A percentile compares a stretch with the other conserved stretches of the same genome.
These are phyloP conservation scores for Lichtheimia ornata DNA, from an alignment of 371 early-diverging fungal species.

Conservation along the genomic window DNA sequence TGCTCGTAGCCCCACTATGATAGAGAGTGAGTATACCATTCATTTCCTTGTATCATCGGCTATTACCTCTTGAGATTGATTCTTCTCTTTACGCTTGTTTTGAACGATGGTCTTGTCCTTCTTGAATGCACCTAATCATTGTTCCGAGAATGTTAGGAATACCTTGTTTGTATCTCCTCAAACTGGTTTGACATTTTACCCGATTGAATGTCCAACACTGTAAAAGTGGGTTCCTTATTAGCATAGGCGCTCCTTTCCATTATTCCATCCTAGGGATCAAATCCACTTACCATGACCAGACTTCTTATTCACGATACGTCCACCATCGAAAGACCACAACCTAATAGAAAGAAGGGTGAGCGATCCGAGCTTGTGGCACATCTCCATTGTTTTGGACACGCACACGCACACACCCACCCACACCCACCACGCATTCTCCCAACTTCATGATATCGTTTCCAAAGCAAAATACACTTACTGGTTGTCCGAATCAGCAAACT, in stretches of 20 bases:
- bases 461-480: conserved; percentile 31
- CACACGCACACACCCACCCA: no score
- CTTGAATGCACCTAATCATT: conserved; percentile 41
- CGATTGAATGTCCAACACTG: conserved; percentile 8
- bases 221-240: neutral
- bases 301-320: conserved; percentile 47
- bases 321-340: conserved; percentile 43
- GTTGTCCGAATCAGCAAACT: conserved; percentile 51
- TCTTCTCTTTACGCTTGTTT: conserved; percentile 37
- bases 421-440: neutral
- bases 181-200: neutral
- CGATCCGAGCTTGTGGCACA: no score
- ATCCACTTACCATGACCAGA: conserved; percentile 48
- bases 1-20: conserved; percentile 46
- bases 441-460: neutral
- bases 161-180: no score
- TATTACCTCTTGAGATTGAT: conserved; percentile 45
- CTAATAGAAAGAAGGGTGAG: conserved; percentile 17
- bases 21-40: neutral
- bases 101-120: conserved; percentile 49
- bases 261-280: neutral
- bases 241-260: neutral
- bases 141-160: no score
- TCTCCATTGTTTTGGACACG: no score
- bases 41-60: neutral